A percentile compares a stretch with the other conserved stretches of the same genome.
phyloP scores from a whole-genome alignment of 2,329 filamentous ascomycete genomes.

The Trichoderma guizhouense region DNA sequence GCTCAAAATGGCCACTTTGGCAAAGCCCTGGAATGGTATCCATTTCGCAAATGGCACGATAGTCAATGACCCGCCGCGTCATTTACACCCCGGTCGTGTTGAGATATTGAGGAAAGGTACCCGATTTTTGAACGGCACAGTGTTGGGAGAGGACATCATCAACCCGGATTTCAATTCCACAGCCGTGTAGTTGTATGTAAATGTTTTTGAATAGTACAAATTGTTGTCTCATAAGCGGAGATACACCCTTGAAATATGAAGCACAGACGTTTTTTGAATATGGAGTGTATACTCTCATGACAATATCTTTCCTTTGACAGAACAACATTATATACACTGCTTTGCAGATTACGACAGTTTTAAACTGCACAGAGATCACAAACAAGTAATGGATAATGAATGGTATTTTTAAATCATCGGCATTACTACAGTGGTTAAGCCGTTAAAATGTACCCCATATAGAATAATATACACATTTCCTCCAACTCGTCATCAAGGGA shows the following conservation, averaged over 20 bases:
- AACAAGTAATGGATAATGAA: background rate
- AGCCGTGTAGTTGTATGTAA: background rate
- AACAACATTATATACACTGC: background rate
- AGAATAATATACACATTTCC: conserved; percentile 2
- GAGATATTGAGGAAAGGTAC: conserved; percentile 28
- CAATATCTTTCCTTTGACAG: background rate
- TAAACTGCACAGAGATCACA: background rate
- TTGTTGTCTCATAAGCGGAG: background rate
- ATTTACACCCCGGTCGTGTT: conserved; percentile 23
- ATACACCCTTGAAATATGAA: background rate
- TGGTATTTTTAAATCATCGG: background rate
- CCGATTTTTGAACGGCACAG: conserved; percentile 26
- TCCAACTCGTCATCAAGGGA: background rate
- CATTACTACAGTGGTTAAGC: conserved; percentile 13
- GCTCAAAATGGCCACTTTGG: background rate
- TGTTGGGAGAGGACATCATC: conserved; percentile 21
- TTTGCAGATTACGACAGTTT: background rate
- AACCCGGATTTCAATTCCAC: conserved; percentile 24
- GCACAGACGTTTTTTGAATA: background rate
- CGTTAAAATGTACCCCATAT: background rate
- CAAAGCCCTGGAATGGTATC: conserved; percentile 28
- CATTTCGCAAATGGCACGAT: conserved; percentile 32
- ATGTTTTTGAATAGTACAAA: background rate
- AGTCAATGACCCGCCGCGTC: conserved; percentile 24
- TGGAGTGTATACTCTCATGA: background rate